phyloP scores from a whole-genome alignment of 1,284 basidiomycete species.

The Trichosporon sp. region DNA sequence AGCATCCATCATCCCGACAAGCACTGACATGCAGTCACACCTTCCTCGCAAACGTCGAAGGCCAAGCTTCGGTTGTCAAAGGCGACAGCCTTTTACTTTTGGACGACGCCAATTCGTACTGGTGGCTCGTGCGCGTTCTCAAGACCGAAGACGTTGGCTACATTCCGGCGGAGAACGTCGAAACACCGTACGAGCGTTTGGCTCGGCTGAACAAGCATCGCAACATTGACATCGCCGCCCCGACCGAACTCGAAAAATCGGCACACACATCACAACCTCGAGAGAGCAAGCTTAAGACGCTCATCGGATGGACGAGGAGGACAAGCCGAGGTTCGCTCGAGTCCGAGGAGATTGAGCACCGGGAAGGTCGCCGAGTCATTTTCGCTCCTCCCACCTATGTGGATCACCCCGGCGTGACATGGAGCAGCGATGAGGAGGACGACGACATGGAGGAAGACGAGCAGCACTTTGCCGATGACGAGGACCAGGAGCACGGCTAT shows the following conservation, averaged over 20 bases:
- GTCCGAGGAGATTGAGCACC: conserved; percentile 18
- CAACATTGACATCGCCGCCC: conserved; percentile 75
- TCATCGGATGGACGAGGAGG: conserved; percentile 28
- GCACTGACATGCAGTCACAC: conserved; percentile 56
- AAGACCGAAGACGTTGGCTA: conserved; percentile 99
- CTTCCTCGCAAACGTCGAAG: conserved; percentile 91
- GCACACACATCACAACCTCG: background rate
- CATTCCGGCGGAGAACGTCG: conserved; percentile 98
- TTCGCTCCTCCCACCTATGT: conserved; percentile 53
- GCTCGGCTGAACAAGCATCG: conserved; percentile 95
- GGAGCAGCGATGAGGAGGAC: conserved; percentile 69
- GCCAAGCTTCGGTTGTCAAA: conserved; percentile 93
- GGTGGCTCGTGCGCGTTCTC: conserved; percentile 94
- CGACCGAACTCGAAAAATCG: conserved; percentile 31
- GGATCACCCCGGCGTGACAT: conserved; percentile 53
- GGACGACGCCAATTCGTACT: conserved; percentile 95
- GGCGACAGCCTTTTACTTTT: conserved; percentile 88
- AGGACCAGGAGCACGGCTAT: conserved; percentile 15
- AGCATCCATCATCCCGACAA: background rate
- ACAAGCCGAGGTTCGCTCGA: conserved; percentile 2
- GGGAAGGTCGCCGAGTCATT: conserved; percentile 39
- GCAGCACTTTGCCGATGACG: conserved; percentile 56
- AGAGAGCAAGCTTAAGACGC: conserved; percentile 26
- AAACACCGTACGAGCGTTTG: conserved; percentile 93
- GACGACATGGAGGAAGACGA: conserved; percentile 53